Evolutionary conservation across 176 grass and related monocot genomes (phyloP), one percentile per base, ranked within the genome.

Genomic region (Carex myosuroides): DNA sequence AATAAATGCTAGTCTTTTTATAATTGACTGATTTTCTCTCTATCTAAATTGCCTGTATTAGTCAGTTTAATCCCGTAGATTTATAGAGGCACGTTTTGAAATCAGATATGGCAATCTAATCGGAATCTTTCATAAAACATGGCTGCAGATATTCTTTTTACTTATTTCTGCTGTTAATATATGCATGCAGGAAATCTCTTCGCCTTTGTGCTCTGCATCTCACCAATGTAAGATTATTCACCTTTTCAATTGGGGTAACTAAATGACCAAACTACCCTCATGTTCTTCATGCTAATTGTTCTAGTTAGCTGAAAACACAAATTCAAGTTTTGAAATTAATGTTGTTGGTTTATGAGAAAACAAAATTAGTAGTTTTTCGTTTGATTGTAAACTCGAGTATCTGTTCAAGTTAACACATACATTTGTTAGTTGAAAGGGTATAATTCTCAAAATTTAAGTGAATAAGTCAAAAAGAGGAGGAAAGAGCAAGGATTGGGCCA

Each of bases 161-260:
- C 24, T 88, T 63, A 58, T 55, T n/a, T 0, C 74, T 35, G n/a
- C 37, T 79, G n/a, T 62, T 62, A 82, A 81, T 69, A 30, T 46
- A 86, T 93, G 81, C 89, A 93, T 93, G 83, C 89, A 99, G 96
- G 96, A 18, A 99, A 99, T 89, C 21, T 92, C 75, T 95, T 95
- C 12, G 96, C 96, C 32, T 87, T 99, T 7, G 91, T 99, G 54
- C 88, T 99, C 72, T 99, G 95, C 88, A 13, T 95, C 86, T 99
- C 96, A 62, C 93, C 96, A 59, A 85, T 99, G 96, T 99, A 89
- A 95, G 89, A 5, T 4, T 56, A 75, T 54, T 8, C 7, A 44
- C 4, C 2, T 50, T 22, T 52, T 72, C 13, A 4, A 17, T 57
- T 76, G 10, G 32, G 32, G 2, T 48, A 37, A 50, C 82, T 29